Evolutionary conservation across 2,329 filamentous ascomycete species (phyloP), one percentile per base, ranked within the genome.

Genomic region (Beauveria caledonica): DNA sequence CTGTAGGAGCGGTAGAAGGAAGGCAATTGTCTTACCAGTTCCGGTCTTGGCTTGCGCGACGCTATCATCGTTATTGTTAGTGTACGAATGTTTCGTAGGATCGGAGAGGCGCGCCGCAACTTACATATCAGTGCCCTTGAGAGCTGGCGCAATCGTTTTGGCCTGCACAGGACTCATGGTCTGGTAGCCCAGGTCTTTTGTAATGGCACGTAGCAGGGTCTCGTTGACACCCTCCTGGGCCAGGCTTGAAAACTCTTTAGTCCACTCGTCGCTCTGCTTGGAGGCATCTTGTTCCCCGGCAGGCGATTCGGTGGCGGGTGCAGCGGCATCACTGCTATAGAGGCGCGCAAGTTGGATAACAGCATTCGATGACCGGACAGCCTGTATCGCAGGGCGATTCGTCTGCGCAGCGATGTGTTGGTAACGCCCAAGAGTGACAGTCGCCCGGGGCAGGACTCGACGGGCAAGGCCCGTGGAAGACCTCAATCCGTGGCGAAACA

Each of bases 31-130:
- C 77, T 99, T 99, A 71, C 94, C 94, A 4, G 94, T 97, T 71
- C 94, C 94, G 9, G 94, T 99, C 76, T 90, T 96, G 62, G 94
- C 94, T 77, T 97, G 94, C 51, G 93, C 94, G 66, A 97, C 81
- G 67, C 88, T 90, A 63, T 39, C 51, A 45, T 50, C 36, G n/a
- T 23, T 59, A 42, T 15, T n/a, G 27, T 60, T 40, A 45, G 52
- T 10, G 44, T 46, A 44, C 5, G 19, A 25, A 21, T 3, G 39
- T 19, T 15, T 36, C 23, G 17, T 1, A 27, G 56, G 19, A 48
- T 48, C 15, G 48, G 13, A 29, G 17, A n/a, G 51, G 13, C 25
- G n/a, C n/a, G 8, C 49, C 11, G 13, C 15, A 60, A 76, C 88
- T 77, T 81, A 93, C 89, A 96, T 80, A 73, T 97, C 93, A 62